Evolutionary conservation across 139 green algal species (phyloP).

Genomic region (Tetraselmis striata): DNA sequence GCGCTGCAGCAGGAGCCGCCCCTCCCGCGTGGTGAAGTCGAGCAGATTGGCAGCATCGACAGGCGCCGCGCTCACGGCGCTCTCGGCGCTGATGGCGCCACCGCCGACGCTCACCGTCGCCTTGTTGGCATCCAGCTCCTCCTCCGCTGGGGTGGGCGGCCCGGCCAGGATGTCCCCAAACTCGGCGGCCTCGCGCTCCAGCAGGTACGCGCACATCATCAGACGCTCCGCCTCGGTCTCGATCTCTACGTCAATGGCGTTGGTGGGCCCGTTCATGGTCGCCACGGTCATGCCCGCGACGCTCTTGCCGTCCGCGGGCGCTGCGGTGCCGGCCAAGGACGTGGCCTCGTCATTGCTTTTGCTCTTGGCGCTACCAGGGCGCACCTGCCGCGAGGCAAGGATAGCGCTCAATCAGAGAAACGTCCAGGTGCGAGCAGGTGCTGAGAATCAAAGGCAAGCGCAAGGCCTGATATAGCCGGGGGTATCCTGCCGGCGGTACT

Average conservation of each 20-base stretch:
- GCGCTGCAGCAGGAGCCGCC: not conserved
- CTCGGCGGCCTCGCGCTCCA: constrained; percentile 17
- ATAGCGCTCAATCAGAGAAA: too few relatives aligned
- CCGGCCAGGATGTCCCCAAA: not conserved
- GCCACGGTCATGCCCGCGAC: not conserved
- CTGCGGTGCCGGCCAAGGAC: constrained; percentile 7
- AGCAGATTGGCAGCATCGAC: not conserved
- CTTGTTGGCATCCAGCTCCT: not conserved
- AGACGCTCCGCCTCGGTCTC: constrained; percentile 61
- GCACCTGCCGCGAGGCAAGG: too few relatives aligned
- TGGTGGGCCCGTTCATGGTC: constrained; percentile 4
- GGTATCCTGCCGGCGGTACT: too few relatives aligned
- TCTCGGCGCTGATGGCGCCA: not conserved
- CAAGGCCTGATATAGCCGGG: too few relatives aligned
- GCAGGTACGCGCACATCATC: constrained; percentile 37
- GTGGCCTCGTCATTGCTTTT: constrained; percentile 8
- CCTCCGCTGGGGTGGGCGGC: not conserved
- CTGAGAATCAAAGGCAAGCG: too few relatives aligned
- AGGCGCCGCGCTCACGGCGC: not conserved
- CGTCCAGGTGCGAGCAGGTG: too few relatives aligned
- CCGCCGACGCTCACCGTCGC: too few relatives aligned
- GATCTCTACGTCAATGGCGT: constrained; percentile 21
- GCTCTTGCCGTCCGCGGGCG: constrained; percentile 6
- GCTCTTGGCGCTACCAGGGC: constrained; percentile 5
- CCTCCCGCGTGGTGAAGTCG: not conserved